phyloP scores from a whole-genome alignment of 495 filamentous ascomycete species.

The Aspergillus indologenus region DNA sequence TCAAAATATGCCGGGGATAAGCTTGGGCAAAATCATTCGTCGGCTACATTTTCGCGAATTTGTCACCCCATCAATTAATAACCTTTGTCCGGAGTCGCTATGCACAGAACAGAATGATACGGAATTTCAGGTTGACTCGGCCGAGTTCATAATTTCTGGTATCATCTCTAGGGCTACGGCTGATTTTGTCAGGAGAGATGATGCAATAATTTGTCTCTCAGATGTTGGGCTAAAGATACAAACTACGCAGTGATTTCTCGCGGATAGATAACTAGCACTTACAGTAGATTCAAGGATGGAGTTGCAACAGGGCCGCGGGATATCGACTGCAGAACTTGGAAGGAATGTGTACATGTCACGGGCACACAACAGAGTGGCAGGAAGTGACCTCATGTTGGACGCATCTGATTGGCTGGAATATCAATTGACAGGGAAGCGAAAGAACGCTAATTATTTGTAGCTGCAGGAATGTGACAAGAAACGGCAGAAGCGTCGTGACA shows the following conservation, averaged over 20 bases:
- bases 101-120: too few relatives aligned
- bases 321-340: background rate
- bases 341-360: background rate
- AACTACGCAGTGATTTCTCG: background rate
- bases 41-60: background rate
- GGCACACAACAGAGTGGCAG: background rate
- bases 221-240: too few relatives aligned
- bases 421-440: background rate
- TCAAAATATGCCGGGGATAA: background rate
- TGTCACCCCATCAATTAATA: background rate
- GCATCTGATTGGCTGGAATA: background rate
- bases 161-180: too few relatives aligned
- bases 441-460: constrained; percentile 13
- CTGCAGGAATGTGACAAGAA: constrained; percentile 19
- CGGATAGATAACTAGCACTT: too few relatives aligned
- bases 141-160: too few relatives aligned
- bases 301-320: background rate
- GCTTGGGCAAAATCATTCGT: background rate
- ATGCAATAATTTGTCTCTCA: too few relatives aligned
- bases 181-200: too few relatives aligned
- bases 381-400: background rate
- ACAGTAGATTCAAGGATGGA: background rate
- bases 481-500: constrained; percentile 14
- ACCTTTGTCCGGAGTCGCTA: too few relatives aligned
- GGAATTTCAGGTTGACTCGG: too few relatives aligned